Evolutionary conservation across 306 rosid species (phyloP).

Genomic region (Ceratonia siliqua): DNA sequence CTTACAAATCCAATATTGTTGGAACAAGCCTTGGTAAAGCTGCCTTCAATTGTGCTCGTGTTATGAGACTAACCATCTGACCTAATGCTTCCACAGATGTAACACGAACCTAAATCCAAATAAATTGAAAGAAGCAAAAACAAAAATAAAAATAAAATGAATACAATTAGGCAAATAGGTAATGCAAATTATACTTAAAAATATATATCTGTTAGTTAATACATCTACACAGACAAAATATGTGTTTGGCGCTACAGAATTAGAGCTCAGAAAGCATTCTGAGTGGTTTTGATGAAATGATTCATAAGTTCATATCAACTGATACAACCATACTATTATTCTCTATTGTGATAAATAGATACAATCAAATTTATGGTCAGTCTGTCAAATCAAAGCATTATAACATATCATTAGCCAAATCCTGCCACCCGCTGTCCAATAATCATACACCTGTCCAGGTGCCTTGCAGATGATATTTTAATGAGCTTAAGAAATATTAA

Average conservation of each 20-base stretch:
- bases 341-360: neutral
- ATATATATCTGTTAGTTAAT: conserved; percentile 2
- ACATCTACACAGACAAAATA: neutral
- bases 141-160: conserved; percentile 18
- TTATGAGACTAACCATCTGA: conserved; percentile 91
- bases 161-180: conserved; percentile 11
- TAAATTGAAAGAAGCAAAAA: conserved; percentile 23
- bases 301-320: conserved; percentile 24
- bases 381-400: conserved; percentile 14
- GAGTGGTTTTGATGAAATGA: neutral
- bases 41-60: conserved; percentile 78
- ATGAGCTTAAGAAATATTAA: too few relatives aligned
- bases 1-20: conserved; percentile 93
- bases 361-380: neutral
- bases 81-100: conserved; percentile 92
- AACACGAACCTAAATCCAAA: conserved; percentile 59
- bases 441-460: neutral
- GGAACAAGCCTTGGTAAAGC: conserved; percentile 92
- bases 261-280: neutral
- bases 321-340: neutral
- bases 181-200: conserved; percentile 13
- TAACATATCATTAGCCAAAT: neutral
- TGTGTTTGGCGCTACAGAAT: neutral
- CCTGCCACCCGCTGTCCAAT: neutral
- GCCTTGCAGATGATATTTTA: neutral